A percentile compares a stretch with the other conserved stretches of the same genome.
Evolutionary conservation across 495 filamentous ascomycete species (phyloP).

Genomic region (Aspergillus heteromorphus): DNA sequence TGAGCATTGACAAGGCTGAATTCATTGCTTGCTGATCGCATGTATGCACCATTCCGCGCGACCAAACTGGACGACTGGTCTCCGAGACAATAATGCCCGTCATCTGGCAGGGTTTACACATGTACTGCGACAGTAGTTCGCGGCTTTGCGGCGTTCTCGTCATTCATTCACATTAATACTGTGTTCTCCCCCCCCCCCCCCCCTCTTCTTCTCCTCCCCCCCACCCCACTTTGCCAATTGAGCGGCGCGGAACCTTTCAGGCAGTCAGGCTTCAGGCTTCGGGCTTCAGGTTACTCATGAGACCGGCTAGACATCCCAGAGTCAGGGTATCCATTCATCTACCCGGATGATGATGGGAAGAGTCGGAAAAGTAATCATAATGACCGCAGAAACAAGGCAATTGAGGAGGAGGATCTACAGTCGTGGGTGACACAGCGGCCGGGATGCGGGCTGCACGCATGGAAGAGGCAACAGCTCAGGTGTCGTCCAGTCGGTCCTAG

Average conservation of each 20-base stretch:
- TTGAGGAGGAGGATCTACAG: not conserved
- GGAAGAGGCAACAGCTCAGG: slow-evolving; percentile 1
- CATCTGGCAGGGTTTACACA: not conserved
- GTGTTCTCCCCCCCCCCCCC: not conserved
- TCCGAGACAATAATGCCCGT: not conserved
- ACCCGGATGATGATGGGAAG: not conserved
- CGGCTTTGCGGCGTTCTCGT: not conserved
- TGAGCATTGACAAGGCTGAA: not conserved
- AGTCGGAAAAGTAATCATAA: not conserved
- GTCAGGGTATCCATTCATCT: not conserved
- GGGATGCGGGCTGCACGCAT: not conserved
- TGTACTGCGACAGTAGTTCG: not conserved
- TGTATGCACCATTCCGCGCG: not conserved
- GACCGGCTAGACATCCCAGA: not conserved
- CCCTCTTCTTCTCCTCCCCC: not conserved
- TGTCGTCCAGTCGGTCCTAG: not conserved
- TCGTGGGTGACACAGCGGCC: not conserved
- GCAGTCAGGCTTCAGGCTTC: too few species aligned
- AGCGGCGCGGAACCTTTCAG: not conserved
- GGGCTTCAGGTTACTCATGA: too few species aligned
- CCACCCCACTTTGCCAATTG: not conserved
- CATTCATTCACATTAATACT: not conserved
- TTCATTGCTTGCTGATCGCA: not conserved
- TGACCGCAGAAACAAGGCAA: not conserved
- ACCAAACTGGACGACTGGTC: not conserved